phyloP scores from a whole-genome alignment of 2,329 filamentous ascomycete genomes.

The Orbilia ellipsospora region DNA sequence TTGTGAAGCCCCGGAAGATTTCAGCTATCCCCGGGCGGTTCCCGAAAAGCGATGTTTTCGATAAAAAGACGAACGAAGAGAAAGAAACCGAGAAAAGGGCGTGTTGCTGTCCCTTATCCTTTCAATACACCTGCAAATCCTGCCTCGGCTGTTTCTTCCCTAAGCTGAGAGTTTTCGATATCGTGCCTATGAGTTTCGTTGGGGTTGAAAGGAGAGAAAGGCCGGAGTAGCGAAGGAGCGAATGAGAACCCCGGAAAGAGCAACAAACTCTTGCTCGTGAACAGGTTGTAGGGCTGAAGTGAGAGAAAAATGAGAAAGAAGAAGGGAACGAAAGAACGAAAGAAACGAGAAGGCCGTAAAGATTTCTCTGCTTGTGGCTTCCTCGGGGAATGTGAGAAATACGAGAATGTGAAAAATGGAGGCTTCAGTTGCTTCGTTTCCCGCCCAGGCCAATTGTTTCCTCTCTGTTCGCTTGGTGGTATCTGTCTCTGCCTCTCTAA shows the following conservation, averaged over 20 bases:
- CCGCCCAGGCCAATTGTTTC: not conserved
- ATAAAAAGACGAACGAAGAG: slow-evolving; percentile 4
- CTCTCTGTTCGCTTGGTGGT: not conserved
- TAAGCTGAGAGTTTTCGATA: not conserved
- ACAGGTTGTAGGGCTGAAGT: slow-evolving; percentile 9
- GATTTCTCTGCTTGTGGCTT: slow-evolving; percentile 10
- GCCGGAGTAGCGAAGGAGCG: slow-evolving; percentile 17
- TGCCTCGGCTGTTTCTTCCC: too few relatives aligned
- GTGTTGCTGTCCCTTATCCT: not conserved
- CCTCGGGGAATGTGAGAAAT: slow-evolving; percentile 41
- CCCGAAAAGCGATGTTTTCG: slow-evolving; percentile 6
- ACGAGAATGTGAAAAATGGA: slow-evolving; percentile 45
- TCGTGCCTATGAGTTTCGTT: not conserved
- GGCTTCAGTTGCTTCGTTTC: slow-evolving; percentile 3
- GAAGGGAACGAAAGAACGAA: not conserved
- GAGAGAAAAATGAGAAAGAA: not conserved
- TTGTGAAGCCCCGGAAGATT: slow-evolving; percentile 55
- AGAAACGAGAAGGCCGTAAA: slow-evolving; percentile 16
- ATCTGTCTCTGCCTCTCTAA: not conserved
- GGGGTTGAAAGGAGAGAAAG: slow-evolving; percentile 1
- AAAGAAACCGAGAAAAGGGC: slow-evolving; percentile 1
- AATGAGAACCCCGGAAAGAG: not conserved
- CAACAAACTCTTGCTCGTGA: not conserved
- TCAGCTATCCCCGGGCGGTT: slow-evolving; percentile 15
- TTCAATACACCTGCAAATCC: too few relatives aligned